Base-by-base conservation (phyloP, 176 grass and related monocot species). In the Bolboschoenus planiculmis region DNA sequence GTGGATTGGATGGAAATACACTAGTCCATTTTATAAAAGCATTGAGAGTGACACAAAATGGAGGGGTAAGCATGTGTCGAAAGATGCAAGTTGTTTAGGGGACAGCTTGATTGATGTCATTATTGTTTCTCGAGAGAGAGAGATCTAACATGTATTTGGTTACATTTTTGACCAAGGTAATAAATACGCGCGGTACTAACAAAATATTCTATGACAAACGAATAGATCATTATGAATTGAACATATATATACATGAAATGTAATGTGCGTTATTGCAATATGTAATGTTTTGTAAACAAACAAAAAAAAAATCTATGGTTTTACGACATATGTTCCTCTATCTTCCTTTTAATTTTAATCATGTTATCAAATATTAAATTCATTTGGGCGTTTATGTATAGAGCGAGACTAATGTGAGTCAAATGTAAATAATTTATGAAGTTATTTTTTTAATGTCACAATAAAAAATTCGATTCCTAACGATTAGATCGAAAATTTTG, bases 81-180 rank as follows among this genome's bases (percentile, higher is more conserved):
- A 23, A 30, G 4, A 30, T 50, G 71, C 70, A 42, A 75, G 43
- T 75, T 75, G 71, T 51, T 75, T 50, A 29, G 71, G 71, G 71
- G 44, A 75, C 71, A 75, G 14, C 11, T 75, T 75, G 40, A 75
- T 75, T 75, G 40, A 50, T 73, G 68, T 10, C 7, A 73, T 73
- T 73, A 73, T 75, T 27, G 14, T 75, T 51, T 0, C n/a, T 50
- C 71, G 50, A 30, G 13, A 16, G 50, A 30, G 13, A 16, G 0
- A 51, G 72, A 51, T 76, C 72, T 51, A 76, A 30, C 26, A 13
- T 27, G 34, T 47, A 48, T 53, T 53, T 44, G 8, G 0, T 13
- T 16, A 20, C 43, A 30, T 75, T 48, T 16, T 75, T 27, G 2
- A 9, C 1, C 2, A 60, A 60, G 24, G 10, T 7, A 23, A 57